Evolutionary conservation across 352 stramenopile species (phyloP), one percentile per base, ranked within the genome.

Genomic region (Pythium graminicola): DNA sequence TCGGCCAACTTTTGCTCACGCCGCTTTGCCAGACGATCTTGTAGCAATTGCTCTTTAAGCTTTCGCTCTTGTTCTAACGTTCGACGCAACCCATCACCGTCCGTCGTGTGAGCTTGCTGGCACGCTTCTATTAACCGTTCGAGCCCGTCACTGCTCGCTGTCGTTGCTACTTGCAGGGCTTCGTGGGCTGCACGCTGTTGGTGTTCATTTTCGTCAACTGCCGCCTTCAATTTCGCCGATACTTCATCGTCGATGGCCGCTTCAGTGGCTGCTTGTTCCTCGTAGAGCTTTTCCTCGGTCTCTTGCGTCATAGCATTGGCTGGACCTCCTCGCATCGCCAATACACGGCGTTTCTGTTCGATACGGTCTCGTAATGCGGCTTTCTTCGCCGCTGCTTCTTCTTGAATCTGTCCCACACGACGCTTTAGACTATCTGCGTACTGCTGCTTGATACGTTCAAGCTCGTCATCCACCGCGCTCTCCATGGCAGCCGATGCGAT

Each of bases 21-120:
- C 5, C 48, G 46, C 19, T 40, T 41, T 2, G 46, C 28, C 31
- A 63, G 33, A 4, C 55, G 55, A 42, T 63, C 55, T 22, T 57
- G 20, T 13, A 47, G 40, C 28, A n/a, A 11, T 2, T 48, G 39
- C 48, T 63, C 55, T 22, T 57, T 29, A 11, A 47, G 40, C 28
- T n/a, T 16, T 2, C 55, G 39, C 48, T 63, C 55, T 24, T 46
- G 41, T 26, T 49, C 39, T 1, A 63, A 32, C 24, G 55, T 17
- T 2, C 40, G 40, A 5, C 33, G 29, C 24, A 63, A 19, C 22
- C 39, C 48, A 5, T 56, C 48, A 3, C 47, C 31, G 31, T 63
- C 47, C 3, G 17, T 17, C 24, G 31, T 33, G 32, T 57, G 48
- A 1, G 55, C 22, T 7, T 33, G 29, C 31, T 50, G 46, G 7